Conservation (phyloP, 1,284 basidiomycete species). For the Fomitopsis pinicola region DNA sequence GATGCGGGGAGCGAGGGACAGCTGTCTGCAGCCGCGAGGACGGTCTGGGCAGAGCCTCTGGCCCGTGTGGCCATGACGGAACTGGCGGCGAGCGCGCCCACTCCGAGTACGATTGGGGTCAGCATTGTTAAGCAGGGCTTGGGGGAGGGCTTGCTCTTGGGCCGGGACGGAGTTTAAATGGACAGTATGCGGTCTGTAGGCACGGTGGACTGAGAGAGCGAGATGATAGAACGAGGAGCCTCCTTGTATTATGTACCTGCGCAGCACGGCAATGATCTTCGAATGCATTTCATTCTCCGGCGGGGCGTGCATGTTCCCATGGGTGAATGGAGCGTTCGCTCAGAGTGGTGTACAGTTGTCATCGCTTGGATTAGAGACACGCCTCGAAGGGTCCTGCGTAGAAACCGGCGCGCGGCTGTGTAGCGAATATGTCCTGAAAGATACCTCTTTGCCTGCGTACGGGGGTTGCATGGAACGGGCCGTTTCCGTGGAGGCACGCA, state of each 20-base stretch:
- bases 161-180: not conserved
- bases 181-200: no score
- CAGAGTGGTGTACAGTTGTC: not conserved
- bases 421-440: not conserved
- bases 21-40: conserved; percentile 15
- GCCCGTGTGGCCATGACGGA: conserved; percentile 16
- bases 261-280: not conserved
- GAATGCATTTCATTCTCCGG: not conserved
- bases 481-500: not conserved
- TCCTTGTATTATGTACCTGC: not conserved
- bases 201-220: not conserved
- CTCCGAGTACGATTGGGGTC: conserved; percentile 6
- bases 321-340: not conserved
- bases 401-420: not conserved
- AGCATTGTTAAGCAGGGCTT: not conserved
- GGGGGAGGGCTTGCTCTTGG: not conserved
- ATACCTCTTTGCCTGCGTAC: not conserved
- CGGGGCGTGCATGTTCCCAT: not conserved
- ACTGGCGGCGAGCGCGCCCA: conserved; percentile 16
- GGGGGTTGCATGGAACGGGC: not conserved
- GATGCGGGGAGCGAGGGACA: conserved; percentile 29
- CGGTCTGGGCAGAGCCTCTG: conserved; percentile 8
- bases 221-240: no score
- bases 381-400: not conserved
- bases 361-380: not conserved